Percentiles rank a stretch among this genome's conserved stretches.
Conservation (phyloP, 2,329 filamentous ascomycete species). For the Curvularia verruculosa region DNA sequence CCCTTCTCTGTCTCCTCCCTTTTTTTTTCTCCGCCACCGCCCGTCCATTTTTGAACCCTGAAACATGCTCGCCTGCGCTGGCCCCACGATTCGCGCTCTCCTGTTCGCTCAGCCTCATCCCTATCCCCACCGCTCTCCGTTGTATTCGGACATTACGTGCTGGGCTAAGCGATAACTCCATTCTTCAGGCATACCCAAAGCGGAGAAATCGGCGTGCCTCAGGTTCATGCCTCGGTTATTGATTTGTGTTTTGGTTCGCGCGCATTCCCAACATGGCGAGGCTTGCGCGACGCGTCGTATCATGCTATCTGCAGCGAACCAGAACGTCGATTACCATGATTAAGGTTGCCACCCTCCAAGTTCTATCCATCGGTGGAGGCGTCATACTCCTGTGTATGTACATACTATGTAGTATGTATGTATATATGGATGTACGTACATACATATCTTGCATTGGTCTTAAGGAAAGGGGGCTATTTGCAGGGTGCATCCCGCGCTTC, state of each 20-base stretch:
- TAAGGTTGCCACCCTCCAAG: constrained; percentile 8
- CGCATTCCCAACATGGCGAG: constrained; percentile 3
- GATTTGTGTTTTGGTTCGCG: neutral
- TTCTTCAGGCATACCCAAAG: neutral
- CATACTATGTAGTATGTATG: too few relatives aligned
- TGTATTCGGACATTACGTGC: constrained; percentile 9
- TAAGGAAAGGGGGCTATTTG: neutral
- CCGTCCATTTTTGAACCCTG: constrained; percentile 9
- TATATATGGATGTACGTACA: too few relatives aligned
- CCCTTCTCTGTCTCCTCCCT: neutral
- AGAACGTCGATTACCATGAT: neutral
- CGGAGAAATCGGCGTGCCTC: neutral
- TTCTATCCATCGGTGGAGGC: constrained; percentile 1
- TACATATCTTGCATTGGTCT: neutral
- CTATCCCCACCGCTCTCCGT: constrained; percentile 2
- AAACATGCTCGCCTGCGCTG: constrained; percentile 6
- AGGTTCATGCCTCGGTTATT: constrained; percentile 3
- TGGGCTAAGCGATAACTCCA: constrained; percentile 4
- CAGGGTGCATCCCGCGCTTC: neutral
- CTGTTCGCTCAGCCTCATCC: constrained; percentile 3
- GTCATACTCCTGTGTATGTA: neutral
- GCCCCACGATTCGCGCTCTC: neutral
- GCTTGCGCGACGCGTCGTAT: constrained; percentile 2
- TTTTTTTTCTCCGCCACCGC: constrained; percentile 2
- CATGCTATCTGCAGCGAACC: constrained; percentile 9